Evolutionary conservation across 2,329 filamentous ascomycete species (phyloP).

Genomic region (Thielaviopsis euricoi): DNA sequence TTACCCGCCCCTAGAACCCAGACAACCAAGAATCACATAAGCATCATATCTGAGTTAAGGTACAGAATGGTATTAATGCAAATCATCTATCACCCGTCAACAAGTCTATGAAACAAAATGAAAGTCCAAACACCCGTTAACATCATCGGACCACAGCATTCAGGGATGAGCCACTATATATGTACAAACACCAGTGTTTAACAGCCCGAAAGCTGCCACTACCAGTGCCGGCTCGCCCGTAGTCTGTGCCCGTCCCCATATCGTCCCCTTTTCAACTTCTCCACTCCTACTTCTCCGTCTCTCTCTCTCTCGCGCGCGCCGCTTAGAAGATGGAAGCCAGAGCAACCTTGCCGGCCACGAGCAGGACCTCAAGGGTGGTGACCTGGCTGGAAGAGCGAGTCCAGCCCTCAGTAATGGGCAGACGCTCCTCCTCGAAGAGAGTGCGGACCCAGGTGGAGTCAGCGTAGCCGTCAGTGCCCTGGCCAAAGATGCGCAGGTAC

Average conservation of each 20-base stretch:
- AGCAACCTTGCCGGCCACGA: background rate
- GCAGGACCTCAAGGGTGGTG: background rate
- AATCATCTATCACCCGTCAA: background rate
- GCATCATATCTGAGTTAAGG: background rate
- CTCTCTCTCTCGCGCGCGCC: background rate
- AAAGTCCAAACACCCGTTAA: background rate
- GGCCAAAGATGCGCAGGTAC: slow-evolving; percentile 15
- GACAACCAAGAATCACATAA: background rate
- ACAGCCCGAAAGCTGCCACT: background rate
- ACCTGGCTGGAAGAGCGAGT: background rate
- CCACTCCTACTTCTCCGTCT: too few species aligned
- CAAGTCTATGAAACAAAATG: background rate
- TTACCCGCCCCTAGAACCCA: too few species aligned
- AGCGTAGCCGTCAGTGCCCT: slow-evolving; percentile 13
- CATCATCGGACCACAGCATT: background rate
- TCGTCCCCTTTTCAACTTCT: background rate
- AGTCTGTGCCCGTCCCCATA: background rate
- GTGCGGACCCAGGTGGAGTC: slow-evolving; percentile 13
- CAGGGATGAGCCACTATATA: background rate
- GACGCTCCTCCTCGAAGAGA: slow-evolving; percentile 12
- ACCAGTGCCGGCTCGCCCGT: background rate
- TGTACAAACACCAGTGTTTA: background rate
- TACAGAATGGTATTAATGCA: background rate
- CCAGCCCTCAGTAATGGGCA: slow-evolving; percentile 10
- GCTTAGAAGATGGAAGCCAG: slow-evolving; percentile 1